Percentiles rank a stretch among this genome's conserved stretches.
phyloP scores from a whole-genome alignment of 2,329 filamentous ascomycete species.

The Colletotrichum kahawae region DNA sequence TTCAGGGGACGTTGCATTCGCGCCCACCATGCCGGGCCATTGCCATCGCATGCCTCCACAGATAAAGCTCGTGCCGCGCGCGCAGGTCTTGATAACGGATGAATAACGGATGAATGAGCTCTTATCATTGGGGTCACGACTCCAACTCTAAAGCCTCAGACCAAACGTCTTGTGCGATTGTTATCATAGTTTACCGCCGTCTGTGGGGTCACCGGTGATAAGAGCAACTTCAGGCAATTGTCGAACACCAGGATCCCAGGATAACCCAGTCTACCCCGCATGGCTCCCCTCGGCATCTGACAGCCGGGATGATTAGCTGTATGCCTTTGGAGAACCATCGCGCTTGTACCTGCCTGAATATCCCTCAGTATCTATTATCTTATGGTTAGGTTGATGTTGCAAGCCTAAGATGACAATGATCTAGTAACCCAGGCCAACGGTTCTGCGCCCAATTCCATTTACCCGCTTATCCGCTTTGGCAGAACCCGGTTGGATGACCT shows the following conservation, averaged over 20 bases:
- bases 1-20: background rate
- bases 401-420: background rate
- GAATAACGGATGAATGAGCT: background rate
- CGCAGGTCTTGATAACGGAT: background rate
- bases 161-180: background rate
- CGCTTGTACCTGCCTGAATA: constrained; percentile 11
- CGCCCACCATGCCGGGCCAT: background rate
- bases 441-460: background rate
- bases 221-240: background rate
- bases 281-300: background rate
- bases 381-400: background rate
- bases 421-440: background rate
- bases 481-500: background rate
- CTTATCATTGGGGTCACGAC: constrained; percentile 14
- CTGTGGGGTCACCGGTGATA: background rate
- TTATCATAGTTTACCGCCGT: background rate
- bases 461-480: background rate
- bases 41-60: background rate
- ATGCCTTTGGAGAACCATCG: background rate
- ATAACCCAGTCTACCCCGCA: constrained; percentile 15
- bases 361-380: background rate
- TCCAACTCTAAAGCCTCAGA: background rate
- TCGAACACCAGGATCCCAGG: background rate
- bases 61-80: background rate
- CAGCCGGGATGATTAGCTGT: background rate